phyloP scores from a whole-genome alignment of 768 basidiomycete species.

The Mycena rebaudengoi region DNA sequence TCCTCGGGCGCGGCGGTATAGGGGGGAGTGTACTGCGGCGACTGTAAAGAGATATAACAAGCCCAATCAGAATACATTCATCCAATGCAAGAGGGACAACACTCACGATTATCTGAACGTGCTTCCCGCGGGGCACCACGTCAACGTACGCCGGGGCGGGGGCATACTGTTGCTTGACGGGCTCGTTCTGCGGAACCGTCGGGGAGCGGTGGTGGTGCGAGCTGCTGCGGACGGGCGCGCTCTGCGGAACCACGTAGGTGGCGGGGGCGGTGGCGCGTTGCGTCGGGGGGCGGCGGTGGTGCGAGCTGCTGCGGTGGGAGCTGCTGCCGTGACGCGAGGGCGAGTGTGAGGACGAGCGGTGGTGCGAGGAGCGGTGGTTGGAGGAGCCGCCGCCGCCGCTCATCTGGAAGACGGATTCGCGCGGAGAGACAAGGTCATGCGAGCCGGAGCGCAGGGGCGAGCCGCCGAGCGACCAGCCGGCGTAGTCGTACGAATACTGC shows the following conservation, averaged over 20 bases:
- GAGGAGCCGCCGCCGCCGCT: background rate
- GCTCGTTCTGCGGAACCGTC: too few species aligned
- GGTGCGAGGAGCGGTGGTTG: background rate
- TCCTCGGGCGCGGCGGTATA: background rate
- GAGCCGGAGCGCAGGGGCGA: conserved; percentile 11
- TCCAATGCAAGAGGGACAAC: background rate
- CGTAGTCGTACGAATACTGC: background rate
- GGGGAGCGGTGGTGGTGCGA: too few species aligned
- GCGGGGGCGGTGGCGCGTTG: too few species aligned
- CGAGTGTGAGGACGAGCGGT: conserved; percentile 9
- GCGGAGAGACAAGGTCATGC: background rate
- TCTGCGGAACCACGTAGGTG: conserved; percentile 2
- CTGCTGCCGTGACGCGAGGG: conserved; percentile 5
- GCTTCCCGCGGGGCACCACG: background rate
- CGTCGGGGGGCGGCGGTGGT: background rate
- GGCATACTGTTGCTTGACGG: background rate
- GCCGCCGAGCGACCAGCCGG: background rate
- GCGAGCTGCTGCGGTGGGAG: background rate
- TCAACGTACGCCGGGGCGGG: conserved; percentile 4
- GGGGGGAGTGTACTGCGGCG: too few species aligned
- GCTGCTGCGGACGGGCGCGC: too few species aligned
- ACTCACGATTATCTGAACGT: conserved; percentile 13
- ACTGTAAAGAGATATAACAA: too few species aligned
- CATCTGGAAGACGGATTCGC: conserved; percentile 19
- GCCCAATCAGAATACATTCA: too few species aligned